These are phyloP conservation scores for Dothideomycetidae sp. DNA, from an alignment of 2,329 filamentous ascomycete genomes.

Conservation along the genomic window DNA sequence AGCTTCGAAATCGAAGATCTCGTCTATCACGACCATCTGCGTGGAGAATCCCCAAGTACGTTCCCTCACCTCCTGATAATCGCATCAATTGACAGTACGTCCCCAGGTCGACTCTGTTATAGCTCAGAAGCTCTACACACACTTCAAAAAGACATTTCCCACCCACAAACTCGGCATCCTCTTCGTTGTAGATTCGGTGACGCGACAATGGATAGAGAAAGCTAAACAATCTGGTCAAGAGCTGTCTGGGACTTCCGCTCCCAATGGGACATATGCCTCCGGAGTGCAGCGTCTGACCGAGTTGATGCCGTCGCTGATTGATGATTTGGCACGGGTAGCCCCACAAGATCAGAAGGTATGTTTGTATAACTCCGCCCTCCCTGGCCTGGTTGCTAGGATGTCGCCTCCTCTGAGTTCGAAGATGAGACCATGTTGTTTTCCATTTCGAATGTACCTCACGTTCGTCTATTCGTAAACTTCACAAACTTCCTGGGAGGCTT, in stretches of 20 bases:
- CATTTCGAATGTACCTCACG: too few relatives aligned
- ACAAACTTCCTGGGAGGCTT: too few relatives aligned
- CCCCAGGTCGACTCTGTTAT: conserved; percentile 87
- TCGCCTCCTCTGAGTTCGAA: too few relatives aligned
- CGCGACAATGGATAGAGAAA: conserved; percentile 95
- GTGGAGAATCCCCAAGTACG: conserved; percentile 79
- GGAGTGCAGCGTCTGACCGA: conserved; percentile 95
- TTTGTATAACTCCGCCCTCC: conserved; percentile 27
- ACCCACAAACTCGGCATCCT: conserved; percentile 97
- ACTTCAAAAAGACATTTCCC: conserved; percentile 86
- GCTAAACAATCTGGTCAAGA: conserved; percentile 71
- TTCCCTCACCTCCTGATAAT: conserved; percentile 9
- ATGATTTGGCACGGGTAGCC: conserved; percentile 78
- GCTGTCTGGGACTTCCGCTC: conserved; percentile 61
- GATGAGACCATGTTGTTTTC: too few relatives aligned
- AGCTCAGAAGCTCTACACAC: conserved; percentile 90
- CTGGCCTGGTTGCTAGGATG: neutral
- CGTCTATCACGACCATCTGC: conserved; percentile 72
- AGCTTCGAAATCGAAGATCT: conserved; percentile 85
- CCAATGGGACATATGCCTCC: conserved; percentile 85
- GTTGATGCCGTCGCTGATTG: conserved; percentile 84
- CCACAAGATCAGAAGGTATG: conserved; percentile 96
- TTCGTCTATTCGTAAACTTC: too few relatives aligned
- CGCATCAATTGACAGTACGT: too few relatives aligned
- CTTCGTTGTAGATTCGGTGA: conserved; percentile 99